Percentiles rank a stretch among this genome's conserved stretches.
Evolutionary conservation across 441 rosid genomes (phyloP).

Genomic region (Pelargonium myrrhifolium): DNA sequence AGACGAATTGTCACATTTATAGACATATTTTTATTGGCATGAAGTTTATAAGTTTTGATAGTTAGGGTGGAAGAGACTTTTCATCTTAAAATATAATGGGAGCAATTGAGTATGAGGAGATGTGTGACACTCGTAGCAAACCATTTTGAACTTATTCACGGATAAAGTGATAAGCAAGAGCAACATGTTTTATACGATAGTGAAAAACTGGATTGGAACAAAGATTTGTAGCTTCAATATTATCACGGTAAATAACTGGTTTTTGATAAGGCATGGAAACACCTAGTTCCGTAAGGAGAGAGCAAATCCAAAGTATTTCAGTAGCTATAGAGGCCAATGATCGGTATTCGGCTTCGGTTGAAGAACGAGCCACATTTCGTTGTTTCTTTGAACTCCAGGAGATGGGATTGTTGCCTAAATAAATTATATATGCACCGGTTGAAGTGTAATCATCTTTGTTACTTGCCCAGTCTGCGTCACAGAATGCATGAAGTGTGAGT

Average conservation of each 20-base stretch:
- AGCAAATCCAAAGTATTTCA: background rate
- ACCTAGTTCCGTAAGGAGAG: background rate
- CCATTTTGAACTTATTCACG: background rate
- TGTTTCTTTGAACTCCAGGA: too few relatives aligned
- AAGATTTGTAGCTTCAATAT: background rate
- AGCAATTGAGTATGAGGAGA: too few relatives aligned
- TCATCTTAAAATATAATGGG: too few relatives aligned
- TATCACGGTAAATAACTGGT: background rate
- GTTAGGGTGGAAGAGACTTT: too few relatives aligned
- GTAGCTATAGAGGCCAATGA: background rate
- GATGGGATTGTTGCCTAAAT: background rate
- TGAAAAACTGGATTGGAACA: background rate
- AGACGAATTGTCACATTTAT: too few relatives aligned
- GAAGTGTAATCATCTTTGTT: too few relatives aligned
- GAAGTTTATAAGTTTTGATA: too few relatives aligned
- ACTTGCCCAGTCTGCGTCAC: too few relatives aligned
- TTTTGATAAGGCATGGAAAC: background rate
- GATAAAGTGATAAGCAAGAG: background rate
- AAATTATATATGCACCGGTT: too few relatives aligned
- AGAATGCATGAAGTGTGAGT: too few relatives aligned
- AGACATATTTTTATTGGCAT: too few relatives aligned
- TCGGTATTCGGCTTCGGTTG: background rate
- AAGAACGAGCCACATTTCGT: background rate
- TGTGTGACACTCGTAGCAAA: background rate
- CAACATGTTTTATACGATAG: background rate